Percentiles rank a stretch among this genome's conserved stretches.
Conservation (phyloP, 305 asterid genomes). For the Solanum hybrid region DNA sequence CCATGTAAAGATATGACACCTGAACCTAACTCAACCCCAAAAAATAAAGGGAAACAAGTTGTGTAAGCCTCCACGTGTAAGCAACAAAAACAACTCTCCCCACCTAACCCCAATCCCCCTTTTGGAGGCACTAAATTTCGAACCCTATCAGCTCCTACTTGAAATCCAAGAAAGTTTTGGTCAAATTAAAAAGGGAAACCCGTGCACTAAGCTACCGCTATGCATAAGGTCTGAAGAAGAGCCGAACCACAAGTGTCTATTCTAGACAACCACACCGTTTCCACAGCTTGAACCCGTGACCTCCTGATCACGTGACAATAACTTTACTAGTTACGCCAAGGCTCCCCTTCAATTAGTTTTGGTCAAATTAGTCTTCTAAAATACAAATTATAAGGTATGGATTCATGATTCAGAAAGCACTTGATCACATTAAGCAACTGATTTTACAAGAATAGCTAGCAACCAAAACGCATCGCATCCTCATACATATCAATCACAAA, state of each 20-base stretch:
- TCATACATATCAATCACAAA: neutral
- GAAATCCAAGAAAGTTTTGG: neutral
- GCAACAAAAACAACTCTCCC: neutral
- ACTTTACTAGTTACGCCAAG: neutral
- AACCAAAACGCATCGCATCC: neutral
- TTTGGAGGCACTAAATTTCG: neutral
- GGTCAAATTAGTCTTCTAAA: neutral
- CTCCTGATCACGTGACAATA: neutral
- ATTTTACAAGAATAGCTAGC: neutral
- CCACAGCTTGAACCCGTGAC: neutral
- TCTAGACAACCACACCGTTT: neutral
- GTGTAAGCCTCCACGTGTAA: neutral
- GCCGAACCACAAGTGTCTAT: neutral
- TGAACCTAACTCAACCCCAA: neutral
- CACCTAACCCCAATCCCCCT: neutral
- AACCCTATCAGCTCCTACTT: neutral
- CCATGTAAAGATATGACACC: neutral
- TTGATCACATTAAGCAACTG: neutral
- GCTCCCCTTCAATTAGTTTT: neutral
- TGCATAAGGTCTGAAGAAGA: neutral
- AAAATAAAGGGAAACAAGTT: neutral
- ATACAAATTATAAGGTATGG: neutral
- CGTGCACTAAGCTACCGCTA: neutral
- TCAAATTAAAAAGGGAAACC: neutral
- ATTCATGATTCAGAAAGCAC: neutral